phyloP scores from a whole-genome alignment of 2,329 filamentous ascomycete species.

The Shiraia sp. region DNA sequence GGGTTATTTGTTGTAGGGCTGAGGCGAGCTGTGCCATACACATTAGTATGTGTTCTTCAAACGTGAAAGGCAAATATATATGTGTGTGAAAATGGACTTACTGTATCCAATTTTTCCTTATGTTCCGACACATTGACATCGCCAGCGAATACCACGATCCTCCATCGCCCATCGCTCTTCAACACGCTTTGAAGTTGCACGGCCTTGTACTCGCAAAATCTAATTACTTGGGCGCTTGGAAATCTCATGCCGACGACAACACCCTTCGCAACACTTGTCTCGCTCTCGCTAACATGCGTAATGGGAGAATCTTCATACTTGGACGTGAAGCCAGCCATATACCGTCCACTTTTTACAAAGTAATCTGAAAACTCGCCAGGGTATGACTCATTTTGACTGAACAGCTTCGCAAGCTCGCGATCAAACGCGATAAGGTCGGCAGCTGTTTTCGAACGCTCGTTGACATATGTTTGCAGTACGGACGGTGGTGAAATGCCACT shows the following conservation, averaged over 20 bases:
- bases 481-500: constrained; percentile 57
- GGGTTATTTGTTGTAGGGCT: constrained; percentile 35
- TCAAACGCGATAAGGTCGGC: constrained; percentile 65
- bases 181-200: constrained; percentile 57
- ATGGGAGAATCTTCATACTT: constrained; percentile 58
- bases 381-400: constrained; percentile 52
- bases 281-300: constrained; percentile 43
- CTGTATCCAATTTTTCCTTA: constrained; percentile 43
- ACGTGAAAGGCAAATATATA: neutral
- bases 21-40: constrained; percentile 18
- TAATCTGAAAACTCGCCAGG: constrained; percentile 58
- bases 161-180: constrained; percentile 57
- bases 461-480: constrained; percentile 64
- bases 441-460: constrained; percentile 55
- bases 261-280: constrained; percentile 42
- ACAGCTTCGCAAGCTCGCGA: constrained; percentile 56
- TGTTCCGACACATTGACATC: constrained; percentile 41
- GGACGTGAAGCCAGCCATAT: constrained; percentile 63
- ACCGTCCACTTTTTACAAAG: constrained; percentile 62
- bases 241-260: constrained; percentile 54
- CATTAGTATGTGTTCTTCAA: neutral
- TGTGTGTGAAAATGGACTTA: constrained; percentile 21
- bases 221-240: constrained; percentile 61
- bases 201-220: constrained; percentile 62
- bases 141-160: constrained; percentile 55